Evolutionary conservation across 768 basidiomycete genomes (phyloP).

Genomic region (Tricholoma saponaceum): DNA sequence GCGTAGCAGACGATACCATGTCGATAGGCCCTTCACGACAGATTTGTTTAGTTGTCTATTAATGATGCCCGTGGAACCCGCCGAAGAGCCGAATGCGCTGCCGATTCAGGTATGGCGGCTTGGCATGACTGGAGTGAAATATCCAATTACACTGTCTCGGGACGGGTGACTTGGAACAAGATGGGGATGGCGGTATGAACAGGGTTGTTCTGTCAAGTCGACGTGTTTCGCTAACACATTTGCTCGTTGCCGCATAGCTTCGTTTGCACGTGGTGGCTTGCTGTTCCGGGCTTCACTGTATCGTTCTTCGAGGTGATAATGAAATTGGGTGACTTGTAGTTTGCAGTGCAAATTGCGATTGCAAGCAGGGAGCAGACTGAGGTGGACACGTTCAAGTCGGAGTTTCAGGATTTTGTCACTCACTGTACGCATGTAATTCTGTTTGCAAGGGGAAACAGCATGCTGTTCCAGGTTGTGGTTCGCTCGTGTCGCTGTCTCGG

Average conservation of each 20-base stretch:
- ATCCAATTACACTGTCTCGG: no score
- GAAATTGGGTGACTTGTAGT: not conserved
- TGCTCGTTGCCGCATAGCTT: not conserved
- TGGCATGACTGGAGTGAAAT: no score
- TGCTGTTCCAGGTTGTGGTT: not conserved
- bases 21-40: no score
- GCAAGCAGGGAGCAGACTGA: not conserved
- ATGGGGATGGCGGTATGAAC: not conserved
- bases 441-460: not conserved
- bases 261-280: not conserved
- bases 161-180: not conserved
- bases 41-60: no score
- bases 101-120: not conserved
- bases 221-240: not conserved
- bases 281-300: not conserved
- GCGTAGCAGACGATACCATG: no score
- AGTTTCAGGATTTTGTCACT: no score
- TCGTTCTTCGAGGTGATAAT: not conserved
- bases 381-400: not conserved
- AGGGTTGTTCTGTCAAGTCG: not conserved
- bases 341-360: no score
- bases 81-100: not conserved
- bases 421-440: no score
- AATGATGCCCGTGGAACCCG: no score
- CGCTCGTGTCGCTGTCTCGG: not conserved